phyloP scores from a whole-genome alignment of 176 grass and related monocot genomes.

The barley (Hordeum vulgare) region DNA sequence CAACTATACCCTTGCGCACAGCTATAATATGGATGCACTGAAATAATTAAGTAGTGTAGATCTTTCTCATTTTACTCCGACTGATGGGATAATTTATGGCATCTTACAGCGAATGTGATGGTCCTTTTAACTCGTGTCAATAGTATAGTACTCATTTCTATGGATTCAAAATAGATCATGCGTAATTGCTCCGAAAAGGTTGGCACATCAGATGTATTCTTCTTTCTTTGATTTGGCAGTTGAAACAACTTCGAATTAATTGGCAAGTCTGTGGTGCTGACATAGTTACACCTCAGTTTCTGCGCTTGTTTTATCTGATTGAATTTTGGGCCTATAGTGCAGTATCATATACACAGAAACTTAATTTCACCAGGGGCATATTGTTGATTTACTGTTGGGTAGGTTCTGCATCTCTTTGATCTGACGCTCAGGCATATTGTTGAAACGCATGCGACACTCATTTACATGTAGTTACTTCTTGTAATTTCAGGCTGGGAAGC shows the following conservation, averaged over 20 bases:
- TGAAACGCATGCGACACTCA: background rate
- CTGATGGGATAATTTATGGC: background rate
- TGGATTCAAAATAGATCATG: background rate
- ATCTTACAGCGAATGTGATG: background rate
- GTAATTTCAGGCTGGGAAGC: conserved; percentile 58
- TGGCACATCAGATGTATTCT: background rate
- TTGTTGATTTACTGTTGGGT: background rate
- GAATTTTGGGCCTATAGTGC: background rate
- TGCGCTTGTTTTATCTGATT: background rate
- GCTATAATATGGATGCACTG: background rate
- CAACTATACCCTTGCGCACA: background rate
- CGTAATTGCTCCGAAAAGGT: background rate
- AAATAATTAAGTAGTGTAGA: background rate
- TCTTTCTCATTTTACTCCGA: background rate
- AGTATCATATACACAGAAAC: background rate
- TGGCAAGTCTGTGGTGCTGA: background rate
- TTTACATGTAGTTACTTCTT: background rate
- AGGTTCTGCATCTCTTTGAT: background rate
- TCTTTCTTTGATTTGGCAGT: background rate
- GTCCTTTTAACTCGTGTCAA: background rate
- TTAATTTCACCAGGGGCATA: background rate
- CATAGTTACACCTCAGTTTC: background rate
- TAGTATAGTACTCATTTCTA: background rate
- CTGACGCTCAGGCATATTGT: background rate
- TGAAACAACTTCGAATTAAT: background rate